phyloP scores from a whole-genome alignment of 2,329 filamentous ascomycete genomes.

The Fusarium tanahbumbuense region DNA sequence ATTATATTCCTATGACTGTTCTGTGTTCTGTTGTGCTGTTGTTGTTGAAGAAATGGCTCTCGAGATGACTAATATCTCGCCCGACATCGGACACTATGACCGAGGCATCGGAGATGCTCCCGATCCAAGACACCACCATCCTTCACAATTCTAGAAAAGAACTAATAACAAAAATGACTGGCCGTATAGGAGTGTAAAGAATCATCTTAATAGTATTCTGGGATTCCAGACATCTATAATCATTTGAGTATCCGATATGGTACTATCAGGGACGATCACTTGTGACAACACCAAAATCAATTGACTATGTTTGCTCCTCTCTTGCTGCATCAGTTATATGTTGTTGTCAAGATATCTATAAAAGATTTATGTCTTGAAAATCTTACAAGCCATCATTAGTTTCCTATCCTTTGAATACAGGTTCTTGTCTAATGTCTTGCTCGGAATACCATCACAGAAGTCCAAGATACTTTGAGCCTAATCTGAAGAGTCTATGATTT shows the following conservation, averaged over 20 bases:
- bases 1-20: not conserved
- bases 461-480: not conserved
- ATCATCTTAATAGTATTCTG: not conserved
- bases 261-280: not conserved
- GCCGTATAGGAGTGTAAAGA: not conserved
- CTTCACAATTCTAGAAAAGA: not conserved
- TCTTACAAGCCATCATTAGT: too few relatives aligned
- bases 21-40: not conserved
- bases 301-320: not conserved
- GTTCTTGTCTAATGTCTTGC: not conserved
- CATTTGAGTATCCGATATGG: not conserved
- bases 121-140: not conserved
- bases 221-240: not conserved
- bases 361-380: too few relatives aligned
- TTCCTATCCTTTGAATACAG: too few relatives aligned
- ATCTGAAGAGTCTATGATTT: not conserved
- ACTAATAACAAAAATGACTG: not conserved
- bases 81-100: constrained; percentile 19
- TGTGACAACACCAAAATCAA: not conserved
- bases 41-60: not conserved
- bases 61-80: not conserved
- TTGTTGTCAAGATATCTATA: too few relatives aligned
- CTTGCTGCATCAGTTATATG: not conserved
- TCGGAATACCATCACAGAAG: not conserved
- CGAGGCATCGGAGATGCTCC: constrained; percentile 23